Percentiles rank a stretch among this genome's conserved stretches.
These are phyloP conservation scores for Coemansia aciculifera DNA, from an alignment of 192 early-diverging fungal species.

Conservation along the genomic window DNA sequence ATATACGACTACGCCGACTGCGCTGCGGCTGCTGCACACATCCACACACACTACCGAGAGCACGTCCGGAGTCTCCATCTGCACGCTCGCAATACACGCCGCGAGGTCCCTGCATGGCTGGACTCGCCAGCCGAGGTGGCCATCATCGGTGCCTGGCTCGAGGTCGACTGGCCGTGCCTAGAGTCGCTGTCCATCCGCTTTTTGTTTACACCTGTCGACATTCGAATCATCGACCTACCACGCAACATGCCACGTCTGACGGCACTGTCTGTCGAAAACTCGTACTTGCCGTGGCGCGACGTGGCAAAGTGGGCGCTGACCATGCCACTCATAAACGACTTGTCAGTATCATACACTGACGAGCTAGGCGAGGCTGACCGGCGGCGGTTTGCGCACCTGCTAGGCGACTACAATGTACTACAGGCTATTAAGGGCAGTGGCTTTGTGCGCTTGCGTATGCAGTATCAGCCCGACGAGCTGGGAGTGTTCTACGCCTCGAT, in stretches of 20 bases:
- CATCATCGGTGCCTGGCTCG: slow-evolving; percentile 53
- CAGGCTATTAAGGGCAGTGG: slow-evolving; percentile 40
- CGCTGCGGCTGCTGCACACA: slow-evolving; percentile 29
- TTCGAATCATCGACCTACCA: slow-evolving; percentile 45
- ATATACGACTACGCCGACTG: slow-evolving; percentile 46
- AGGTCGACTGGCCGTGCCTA: slow-evolving; percentile 46
- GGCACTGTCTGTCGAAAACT: slow-evolving; percentile 47
- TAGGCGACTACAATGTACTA: slow-evolving; percentile 55
- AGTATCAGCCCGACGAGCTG: slow-evolving; percentile 56
- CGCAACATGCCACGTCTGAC: slow-evolving; percentile 44
- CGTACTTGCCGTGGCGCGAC: slow-evolving; percentile 54
- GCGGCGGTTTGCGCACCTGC: slow-evolving; percentile 48
- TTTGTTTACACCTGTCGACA: slow-evolving; percentile 50
- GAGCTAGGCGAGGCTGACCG: slow-evolving; percentile 38
- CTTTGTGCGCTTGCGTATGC: slow-evolving; percentile 45
- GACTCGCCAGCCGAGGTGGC: slow-evolving; percentile 54
- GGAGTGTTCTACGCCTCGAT: slow-evolving; percentile 55
- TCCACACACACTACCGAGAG: slow-evolving; percentile 42
- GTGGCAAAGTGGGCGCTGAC: slow-evolving; percentile 51
- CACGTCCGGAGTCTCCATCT: slow-evolving; percentile 47
- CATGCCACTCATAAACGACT: slow-evolving; percentile 32
- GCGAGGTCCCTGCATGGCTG: slow-evolving; percentile 50
- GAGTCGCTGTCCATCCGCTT: slow-evolving; percentile 49
- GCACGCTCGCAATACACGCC: slow-evolving; percentile 37
- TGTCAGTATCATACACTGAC: slow-evolving; percentile 49